A percentile compares a stretch with the other conserved stretches of the same genome.
Evolutionary conservation across 169 alveolate genomes (phyloP).

Genomic region (Pseudocohnilembus persalinus): DNA sequence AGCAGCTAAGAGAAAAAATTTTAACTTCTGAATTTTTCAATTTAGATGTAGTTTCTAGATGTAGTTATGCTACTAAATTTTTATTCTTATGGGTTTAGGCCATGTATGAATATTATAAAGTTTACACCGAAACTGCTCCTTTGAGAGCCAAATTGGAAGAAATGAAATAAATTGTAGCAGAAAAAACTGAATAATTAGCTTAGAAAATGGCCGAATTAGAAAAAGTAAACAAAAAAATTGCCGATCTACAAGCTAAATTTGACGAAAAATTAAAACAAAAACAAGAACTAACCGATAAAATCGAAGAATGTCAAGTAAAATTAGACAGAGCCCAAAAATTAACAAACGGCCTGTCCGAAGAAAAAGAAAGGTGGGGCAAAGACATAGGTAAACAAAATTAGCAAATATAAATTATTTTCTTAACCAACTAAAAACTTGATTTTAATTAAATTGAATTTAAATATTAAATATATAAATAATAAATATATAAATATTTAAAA

Average conservation of each 20-base stretch:
- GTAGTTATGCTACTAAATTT: constrained; percentile 47
- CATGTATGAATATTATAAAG: constrained; percentile 85
- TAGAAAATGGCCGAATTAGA: constrained; percentile 75
- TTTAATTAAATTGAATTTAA: too few species aligned
- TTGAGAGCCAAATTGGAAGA: constrained; percentile 71
- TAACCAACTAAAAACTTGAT: too few species aligned
- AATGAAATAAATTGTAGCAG: constrained; percentile 50
- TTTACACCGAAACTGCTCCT: constrained; percentile 69
- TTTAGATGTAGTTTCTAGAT: constrained; percentile 41
- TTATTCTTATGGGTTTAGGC: constrained; percentile 87
- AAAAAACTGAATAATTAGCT: constrained; percentile 60
- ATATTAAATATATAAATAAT: too few species aligned
- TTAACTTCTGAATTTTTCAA: constrained; percentile 30
- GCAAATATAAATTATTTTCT: too few species aligned
- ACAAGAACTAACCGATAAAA: constrained; percentile 78
- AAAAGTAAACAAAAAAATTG: constrained; percentile 84
- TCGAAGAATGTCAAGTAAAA: constrained; percentile 87
- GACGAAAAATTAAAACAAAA: constrained; percentile 86
- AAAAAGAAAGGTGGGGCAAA: constrained; percentile 88
- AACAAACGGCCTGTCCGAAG: constrained; percentile 90
- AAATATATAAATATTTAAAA: too few species aligned
- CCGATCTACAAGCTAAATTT: constrained; percentile 85
- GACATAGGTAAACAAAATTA: too few species aligned
- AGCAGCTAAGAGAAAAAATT: constrained; percentile 46
- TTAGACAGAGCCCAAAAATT: constrained; percentile 91